Conservation (phyloP, 352 stramenopile genomes). For the Phytopythium cucurbitacearum region DNA sequence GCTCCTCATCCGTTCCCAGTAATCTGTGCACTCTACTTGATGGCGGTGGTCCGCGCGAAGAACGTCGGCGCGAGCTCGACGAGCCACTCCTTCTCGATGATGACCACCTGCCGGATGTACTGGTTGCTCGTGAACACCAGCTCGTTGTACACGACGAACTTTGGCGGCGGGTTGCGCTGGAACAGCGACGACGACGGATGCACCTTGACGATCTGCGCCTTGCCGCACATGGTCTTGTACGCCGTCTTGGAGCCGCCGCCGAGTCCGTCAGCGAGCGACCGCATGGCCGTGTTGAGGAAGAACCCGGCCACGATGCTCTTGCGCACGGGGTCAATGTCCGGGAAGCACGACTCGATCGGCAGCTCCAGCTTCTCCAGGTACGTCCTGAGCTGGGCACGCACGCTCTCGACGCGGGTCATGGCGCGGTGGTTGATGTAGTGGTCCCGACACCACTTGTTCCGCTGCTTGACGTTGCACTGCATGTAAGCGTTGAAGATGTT, state of each 20-base stretch:
- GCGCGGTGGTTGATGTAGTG: slow-evolving; percentile 84
- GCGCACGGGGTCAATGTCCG: slow-evolving; percentile 78
- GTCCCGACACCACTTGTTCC: slow-evolving; percentile 83
- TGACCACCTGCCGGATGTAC: slow-evolving; percentile 84
- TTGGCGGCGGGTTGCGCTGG: slow-evolving; percentile 82
- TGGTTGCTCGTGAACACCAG: slow-evolving; percentile 90
- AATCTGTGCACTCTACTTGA: slow-evolving; percentile 9
- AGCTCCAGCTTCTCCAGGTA: slow-evolving; percentile 75
- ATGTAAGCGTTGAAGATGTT: slow-evolving; percentile 81
- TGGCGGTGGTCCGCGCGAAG: slow-evolving; percentile 49
- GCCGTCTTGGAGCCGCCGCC: slow-evolving; percentile 66
- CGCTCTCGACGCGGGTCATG: slow-evolving; percentile 83
- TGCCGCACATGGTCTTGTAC: slow-evolving; percentile 84
- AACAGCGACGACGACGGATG: slow-evolving; percentile 88
- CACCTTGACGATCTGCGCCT: slow-evolving; percentile 82
- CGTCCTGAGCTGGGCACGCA: slow-evolving; percentile 59
- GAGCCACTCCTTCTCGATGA: slow-evolving; percentile 90
- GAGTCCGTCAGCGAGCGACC: slow-evolving; percentile 65
- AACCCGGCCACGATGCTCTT: slow-evolving; percentile 87
- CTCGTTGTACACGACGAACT: slow-evolving; percentile 88
- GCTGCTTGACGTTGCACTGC: slow-evolving; percentile 71
- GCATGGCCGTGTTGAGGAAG: slow-evolving; percentile 88
- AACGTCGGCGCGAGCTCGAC: slow-evolving; percentile 79
- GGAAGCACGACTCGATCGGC: slow-evolving; percentile 62
- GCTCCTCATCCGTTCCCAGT: too few relatives aligned